Evolutionary conservation across 1,284 basidiomycete species (phyloP), one percentile per base, ranked within the genome.

Genomic region (Mycena citricolor): DNA sequence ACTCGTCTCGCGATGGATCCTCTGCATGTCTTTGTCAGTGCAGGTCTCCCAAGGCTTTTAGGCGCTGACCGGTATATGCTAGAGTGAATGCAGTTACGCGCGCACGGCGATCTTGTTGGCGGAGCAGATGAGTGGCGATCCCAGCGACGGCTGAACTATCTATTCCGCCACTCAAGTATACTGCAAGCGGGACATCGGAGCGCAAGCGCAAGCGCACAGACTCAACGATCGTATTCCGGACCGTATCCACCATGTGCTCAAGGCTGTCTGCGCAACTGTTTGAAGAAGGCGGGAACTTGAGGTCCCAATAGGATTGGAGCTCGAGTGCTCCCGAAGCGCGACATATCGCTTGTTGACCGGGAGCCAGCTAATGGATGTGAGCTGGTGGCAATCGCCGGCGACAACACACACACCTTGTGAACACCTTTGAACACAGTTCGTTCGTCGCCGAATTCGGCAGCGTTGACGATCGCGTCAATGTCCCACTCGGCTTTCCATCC

Each of bases 401-500:
- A n/a, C n/a, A n/a, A n/a, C n/a, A n/a, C n/a, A 51, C 51, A n/a
- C 26, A 48, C 54, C 54, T 56, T 56, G 40, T 42, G 44, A 4
- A 56, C 54, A 7, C 52, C 52, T 20, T 53, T 45, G 34, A 58
- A 58, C 4, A 56, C 45, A 1, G 57, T 58, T 10, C 57, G 45
- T 3, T 58, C 45, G 31, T 58, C 57, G 20, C 33, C 35, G 13
- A 44, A 42, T 1, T 57, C 52, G 4, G 54, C 57, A 30, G 45
- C 49, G 19, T 58, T 20, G 1, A 56, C 32, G 40, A 58, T 57
- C 33, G 54, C 56, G 2, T 54, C 54, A 4, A 57, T 23, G 21
- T 58, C 57, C 55, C 57, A 58, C 23, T 56, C 46, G 0, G 55
- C 40, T 19, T 51, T 44, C 57, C 57, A 58, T 12, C 55, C 57